Base-by-base conservation (phyloP, 2,329 filamentous ascomycete genomes). In the Colletotrichum cuscutae region DNA sequence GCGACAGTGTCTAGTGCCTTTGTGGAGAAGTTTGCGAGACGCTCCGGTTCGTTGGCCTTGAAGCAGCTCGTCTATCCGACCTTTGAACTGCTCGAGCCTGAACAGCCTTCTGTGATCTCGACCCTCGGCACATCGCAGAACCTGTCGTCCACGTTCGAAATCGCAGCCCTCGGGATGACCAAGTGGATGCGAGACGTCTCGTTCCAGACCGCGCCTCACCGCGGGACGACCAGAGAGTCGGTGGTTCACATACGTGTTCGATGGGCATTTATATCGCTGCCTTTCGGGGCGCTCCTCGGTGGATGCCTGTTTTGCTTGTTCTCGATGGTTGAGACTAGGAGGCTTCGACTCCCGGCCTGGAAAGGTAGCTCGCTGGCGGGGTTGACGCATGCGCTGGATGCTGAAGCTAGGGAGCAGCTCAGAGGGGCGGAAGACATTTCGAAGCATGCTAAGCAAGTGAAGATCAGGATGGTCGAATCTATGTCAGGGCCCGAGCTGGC, bases 121-220 rank as follows among this genome's bases (percentile, higher is more conserved):
- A 26, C 7, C 4, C 13, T 64, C 1, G 42, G 62, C 8, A 35
- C n/a, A 15, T 54, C 61, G 4, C 26, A 22, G 12, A 64, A 54
- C 7, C 19, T 64, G 9, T 24, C 46, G 2, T 7, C 22, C 9
- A 54, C 24, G 1, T 64, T 64, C 19, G 61, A 54, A 9, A 54
- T 13, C 0, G 46, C 22, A 6, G 61, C 61, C 9, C n/a, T 22
- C 5, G 30, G 19, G 2, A 22, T 64, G 19, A 28, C 61, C 6
- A 64, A 64, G 26, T 64, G 28, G 13, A 30, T 64, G n/a, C 61
- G 61, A 3, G 61, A 64, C 5, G 30, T 46, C n/a, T 42, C 58
- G 9, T 8, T 42, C 3, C 12, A 37, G 8, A 54, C n/a, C 4
- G 15, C 28, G n/a, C 61, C 61, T 9, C 13, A 32, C 5, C 8